Conservation (phyloP, 805 yeast species). For the Pichia occidentalis region DNA sequence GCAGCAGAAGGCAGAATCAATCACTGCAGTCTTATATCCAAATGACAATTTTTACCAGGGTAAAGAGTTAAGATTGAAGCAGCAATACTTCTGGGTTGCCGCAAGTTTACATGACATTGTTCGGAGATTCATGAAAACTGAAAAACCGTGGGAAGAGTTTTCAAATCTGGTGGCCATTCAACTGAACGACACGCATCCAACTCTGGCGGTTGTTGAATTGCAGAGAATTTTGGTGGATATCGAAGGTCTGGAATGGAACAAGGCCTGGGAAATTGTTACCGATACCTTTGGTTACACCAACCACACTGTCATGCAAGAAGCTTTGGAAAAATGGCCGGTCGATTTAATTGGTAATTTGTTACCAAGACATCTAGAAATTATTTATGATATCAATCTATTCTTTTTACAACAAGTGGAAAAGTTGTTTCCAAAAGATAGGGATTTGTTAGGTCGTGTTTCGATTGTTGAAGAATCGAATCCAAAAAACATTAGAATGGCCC, state of each 20-base stretch:
- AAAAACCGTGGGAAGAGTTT: constrained; percentile 73
- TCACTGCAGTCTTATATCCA: constrained; percentile 89
- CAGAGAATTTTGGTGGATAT: constrained; percentile 80
- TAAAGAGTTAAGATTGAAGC: constrained; percentile 86
- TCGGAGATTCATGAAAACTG: constrained; percentile 78
- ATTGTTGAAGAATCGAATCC: constrained; percentile 76
- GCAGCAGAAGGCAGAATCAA: constrained; percentile 86
- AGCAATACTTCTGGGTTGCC: constrained; percentile 95
- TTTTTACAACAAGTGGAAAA: constrained; percentile 73
- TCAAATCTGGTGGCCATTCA: constrained; percentile 87
- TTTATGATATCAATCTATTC: constrained; percentile 74
- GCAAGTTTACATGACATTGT: constrained; percentile 89
- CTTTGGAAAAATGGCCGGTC: constrained; percentile 93
- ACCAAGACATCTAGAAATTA: constrained; percentile 88
- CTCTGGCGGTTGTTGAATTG: constrained; percentile 83
- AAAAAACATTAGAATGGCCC: constrained; percentile 89
- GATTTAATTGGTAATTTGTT: constrained; percentile 68
- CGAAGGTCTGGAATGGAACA: constrained; percentile 74
- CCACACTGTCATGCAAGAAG: constrained; percentile 93
- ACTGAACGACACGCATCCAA: constrained; percentile 92
- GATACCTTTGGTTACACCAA: constrained; percentile 85
- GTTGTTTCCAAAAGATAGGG: constrained; percentile 69
- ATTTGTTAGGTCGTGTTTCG: constrained; percentile 63
- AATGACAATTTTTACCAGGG: constrained; percentile 90
- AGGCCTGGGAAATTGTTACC: constrained; percentile 81